Evolutionary conservation across 163 green algal genomes (phyloP).

Genomic region (Chloromonas sp.): DNA sequence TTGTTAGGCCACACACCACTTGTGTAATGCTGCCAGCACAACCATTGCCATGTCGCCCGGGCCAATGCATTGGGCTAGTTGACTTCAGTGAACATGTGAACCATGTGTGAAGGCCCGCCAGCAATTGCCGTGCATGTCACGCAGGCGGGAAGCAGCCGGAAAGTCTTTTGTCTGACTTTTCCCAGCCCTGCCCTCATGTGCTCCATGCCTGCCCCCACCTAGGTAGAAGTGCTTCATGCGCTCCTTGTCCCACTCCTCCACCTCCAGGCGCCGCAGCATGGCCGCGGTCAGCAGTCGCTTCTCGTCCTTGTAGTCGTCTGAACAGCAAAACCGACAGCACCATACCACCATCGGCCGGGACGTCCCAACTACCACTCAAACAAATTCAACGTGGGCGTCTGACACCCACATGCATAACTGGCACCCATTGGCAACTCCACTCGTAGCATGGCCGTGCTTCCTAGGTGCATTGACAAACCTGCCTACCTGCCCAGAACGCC

Average conservation of each 20-base stretch:
- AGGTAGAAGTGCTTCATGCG: constrained; percentile 38
- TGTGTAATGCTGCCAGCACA: too few species aligned
- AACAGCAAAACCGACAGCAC: not conserved
- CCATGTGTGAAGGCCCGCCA: too few species aligned
- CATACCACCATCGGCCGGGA: not conserved
- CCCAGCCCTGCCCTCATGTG: too few species aligned
- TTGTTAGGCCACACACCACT: too few species aligned
- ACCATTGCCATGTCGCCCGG: too few species aligned
- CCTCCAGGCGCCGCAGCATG: constrained; percentile 46
- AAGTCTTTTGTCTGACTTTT: too few species aligned
- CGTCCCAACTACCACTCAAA: too few species aligned
- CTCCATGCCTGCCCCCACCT: not conserved
- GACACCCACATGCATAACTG: not conserved
- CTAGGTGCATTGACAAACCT: not conserved
- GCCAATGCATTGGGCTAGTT: too few species aligned
- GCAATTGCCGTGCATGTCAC: too few species aligned
- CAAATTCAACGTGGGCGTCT: not conserved
- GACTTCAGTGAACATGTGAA: too few species aligned
- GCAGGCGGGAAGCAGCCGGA: too few species aligned
- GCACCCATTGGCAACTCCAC: not conserved
- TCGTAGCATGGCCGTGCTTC: not conserved
- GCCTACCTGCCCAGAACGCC: not conserved
- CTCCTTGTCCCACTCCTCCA: constrained; percentile 61
- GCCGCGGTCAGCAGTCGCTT: constrained; percentile 38
- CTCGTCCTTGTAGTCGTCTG: constrained; percentile 52